Base-by-base conservation (phyloP, 768 basidiomycete genomes). In the Harrya chromipes region DNA sequence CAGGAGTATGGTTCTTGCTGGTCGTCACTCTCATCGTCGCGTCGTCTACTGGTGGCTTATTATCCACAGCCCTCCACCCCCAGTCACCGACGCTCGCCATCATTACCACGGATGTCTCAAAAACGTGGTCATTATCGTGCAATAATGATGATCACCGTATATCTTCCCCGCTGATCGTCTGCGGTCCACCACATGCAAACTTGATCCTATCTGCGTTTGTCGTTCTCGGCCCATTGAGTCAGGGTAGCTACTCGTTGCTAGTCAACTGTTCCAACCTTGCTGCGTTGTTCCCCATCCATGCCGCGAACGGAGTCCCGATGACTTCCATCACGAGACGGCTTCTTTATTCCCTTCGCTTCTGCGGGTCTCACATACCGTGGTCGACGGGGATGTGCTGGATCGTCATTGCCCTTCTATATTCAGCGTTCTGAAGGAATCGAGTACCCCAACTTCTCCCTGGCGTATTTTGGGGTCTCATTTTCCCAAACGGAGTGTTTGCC, bases 381-480 rank as follows among this genome's bases (percentile, higher is more conserved):
- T 75, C 76, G 16, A 73, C 81, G 67, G 80, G 79, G 1, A 66
- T 79, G 43, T 72, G 74, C 31, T 81, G 80, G 79, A 67, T 77
- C 40, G 47, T 68, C 43, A 67, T 80, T 20, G 74, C 77, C 2
- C 33, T 74, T 62, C 73, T 9, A 68, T 79, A 21, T 60, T 63
- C 46, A 63, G 59, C 29, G 67, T 70, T 17, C 13, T 66, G 16
- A 65, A 52, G 47, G 54, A 64, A 40, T 56, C 68, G 17, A 54
- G 58, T 17, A 50, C 13, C 16, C 60, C 79, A 6, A 70, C 0
- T 81, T 82, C 53, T 65, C 71, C 6, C 54, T 81, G 50, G 69
- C 70, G 0, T 79, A 76, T 57, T n/a, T n/a, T 82, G 80, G 79
- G 80, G 78, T 3, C 66, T 75, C n/a, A 68, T 81, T 52, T 82